Percentiles rank a stretch among this genome's conserved stretches.
Evolutionary conservation across 176 grass and related monocot genomes (phyloP).

Genomic region (Luzula sylvatica): DNA sequence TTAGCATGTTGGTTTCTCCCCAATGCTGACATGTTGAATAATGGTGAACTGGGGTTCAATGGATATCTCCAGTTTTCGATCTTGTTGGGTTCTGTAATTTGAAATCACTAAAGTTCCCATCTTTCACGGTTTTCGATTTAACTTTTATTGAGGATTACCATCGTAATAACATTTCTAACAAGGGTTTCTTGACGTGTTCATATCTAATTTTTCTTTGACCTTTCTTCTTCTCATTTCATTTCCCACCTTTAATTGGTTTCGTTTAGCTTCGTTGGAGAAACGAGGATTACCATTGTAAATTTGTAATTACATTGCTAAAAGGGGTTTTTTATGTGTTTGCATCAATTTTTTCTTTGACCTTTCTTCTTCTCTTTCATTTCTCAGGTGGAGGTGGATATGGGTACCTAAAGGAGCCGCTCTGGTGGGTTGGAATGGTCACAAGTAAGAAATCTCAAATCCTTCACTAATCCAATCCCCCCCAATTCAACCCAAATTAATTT

Average conservation of each 20-base stretch:
- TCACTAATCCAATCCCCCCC: conserved; percentile 2
- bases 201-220: conserved; percentile 10
- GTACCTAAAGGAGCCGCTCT: conserved; percentile 86
- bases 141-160: background rate
- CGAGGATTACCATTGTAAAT: too few relatives aligned
- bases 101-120: background rate
- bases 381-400: conserved; percentile 83
- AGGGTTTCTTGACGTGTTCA: conserved; percentile 4
- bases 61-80: background rate
- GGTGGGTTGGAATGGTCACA: conserved; percentile 91
- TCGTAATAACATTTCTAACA: background rate
- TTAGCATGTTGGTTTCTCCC: conserved; percentile 13
- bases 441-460: conserved; percentile 42
- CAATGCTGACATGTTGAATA: conserved; percentile 18
- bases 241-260: too few relatives aligned
- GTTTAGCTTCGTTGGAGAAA: too few relatives aligned
- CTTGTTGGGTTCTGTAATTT: conserved; percentile 13
- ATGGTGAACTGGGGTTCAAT: background rate
- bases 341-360: conserved; percentile 11
- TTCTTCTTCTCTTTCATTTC: conserved; percentile 8
- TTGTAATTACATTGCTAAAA: background rate
- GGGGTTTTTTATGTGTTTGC: conserved; percentile 4
- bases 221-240: background rate
- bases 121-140: background rate
- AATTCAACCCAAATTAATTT: conserved; percentile 6